Evolutionary conservation across 148 eudicot genomes (phyloP).

Genomic region (Beta vulgaris): DNA sequence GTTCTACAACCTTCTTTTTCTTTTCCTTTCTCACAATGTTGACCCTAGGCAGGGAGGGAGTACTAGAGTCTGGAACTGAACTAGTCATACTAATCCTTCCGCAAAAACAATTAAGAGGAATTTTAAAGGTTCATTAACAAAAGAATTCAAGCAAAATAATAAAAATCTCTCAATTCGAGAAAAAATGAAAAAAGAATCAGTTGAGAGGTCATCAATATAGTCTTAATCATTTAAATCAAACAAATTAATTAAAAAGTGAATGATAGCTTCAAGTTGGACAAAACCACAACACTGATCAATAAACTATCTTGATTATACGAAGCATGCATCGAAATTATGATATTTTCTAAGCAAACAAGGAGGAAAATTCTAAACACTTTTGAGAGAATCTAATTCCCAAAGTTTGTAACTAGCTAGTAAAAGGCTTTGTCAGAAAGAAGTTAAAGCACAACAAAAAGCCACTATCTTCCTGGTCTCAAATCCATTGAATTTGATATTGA

Average conservation of each 20-base stretch:
- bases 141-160: not conserved
- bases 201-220: not conserved
- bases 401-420: slow-evolving; percentile 7
- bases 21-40: too few species aligned
- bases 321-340: not conserved
- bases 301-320: not conserved
- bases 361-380: not conserved
- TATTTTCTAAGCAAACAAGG: not conserved
- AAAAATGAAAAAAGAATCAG: not conserved
- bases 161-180: too few species aligned
- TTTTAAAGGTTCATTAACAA: not conserved
- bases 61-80: not conserved
- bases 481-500: not conserved
- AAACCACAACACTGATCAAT: not conserved
- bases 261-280: not conserved
- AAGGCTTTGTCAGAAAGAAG: not conserved
- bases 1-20: too few species aligned
- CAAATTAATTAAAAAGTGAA: not conserved
- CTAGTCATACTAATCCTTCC: not conserved
- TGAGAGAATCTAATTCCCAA: not conserved
- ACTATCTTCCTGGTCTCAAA: not conserved
- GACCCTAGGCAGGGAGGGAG: not conserved
- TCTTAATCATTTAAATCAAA: not conserved
- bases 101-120: not conserved
- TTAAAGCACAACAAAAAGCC: not conserved